Evolutionary conservation across 768 basidiomycete species (phyloP), one percentile per base, ranked within the genome.

Genomic region (Xerocomellus chrysenteron): DNA sequence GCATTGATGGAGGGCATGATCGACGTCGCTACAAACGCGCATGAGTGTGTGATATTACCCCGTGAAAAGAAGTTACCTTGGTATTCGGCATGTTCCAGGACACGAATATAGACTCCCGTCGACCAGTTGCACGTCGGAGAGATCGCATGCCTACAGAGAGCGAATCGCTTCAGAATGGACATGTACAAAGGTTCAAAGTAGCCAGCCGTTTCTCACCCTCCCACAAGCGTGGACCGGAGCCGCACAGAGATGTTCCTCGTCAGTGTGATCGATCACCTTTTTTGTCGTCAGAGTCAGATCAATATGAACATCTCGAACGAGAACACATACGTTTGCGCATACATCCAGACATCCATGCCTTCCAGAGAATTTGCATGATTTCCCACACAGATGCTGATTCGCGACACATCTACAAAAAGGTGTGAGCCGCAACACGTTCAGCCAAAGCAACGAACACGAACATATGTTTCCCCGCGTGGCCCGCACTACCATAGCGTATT

Each of bases 401-500:
- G 79, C 74, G 32, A 76, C 68, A 58, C 85, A 87, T 54, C 86
- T 87, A 36, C 19, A 40, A 44, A 43, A 11, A n/a, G 33, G 30
- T 0, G 11, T 59, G 4, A 40, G 33, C n/a, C 5, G 17, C n/a
- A n/a, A n/a, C n/a, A n/a, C 2, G 1, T 4, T 16, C 17, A 6
- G 2, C 2, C 4, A 19, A 45, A 5, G 17, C 0, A 33, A 16
- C 2, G 3, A 37, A 47, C 28, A 62, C 78, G 4, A 65, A 84
- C 85, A 83, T 75, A 58, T 86, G 84, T 10, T 70, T 73, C 14
- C 81, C 82, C 21, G 76, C 65, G 56, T 86, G 84, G 0, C 85
- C 85, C 32, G n/a, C n/a, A n/a, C n/a, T n/a, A n/a, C n/a, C n/a
- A n/a, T n/a, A n/a, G n/a, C n/a, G n/a, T n/a, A n/a, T n/a, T n/a